Conservation (phyloP, 2,329 filamentous ascomycete species). For the Leptographium flavum region DNA sequence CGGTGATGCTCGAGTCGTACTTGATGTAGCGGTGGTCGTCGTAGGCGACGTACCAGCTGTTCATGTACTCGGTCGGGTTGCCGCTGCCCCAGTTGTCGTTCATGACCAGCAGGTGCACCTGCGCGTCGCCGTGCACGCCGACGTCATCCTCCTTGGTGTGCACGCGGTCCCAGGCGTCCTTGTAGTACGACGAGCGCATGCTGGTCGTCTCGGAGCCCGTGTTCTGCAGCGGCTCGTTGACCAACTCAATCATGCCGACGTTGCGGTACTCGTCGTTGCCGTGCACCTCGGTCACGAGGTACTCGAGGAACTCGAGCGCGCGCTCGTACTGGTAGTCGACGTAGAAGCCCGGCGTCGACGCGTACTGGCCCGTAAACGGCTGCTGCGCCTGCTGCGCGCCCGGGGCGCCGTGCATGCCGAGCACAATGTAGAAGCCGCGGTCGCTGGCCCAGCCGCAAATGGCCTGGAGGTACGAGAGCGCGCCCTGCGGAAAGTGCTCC, state of each 20-base stretch:
- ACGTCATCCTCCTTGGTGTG: constrained; percentile 31
- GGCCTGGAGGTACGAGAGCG: constrained; percentile 28
- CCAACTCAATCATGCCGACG: constrained; percentile 43
- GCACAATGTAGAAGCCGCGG: constrained; percentile 35
- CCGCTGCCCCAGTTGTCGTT: constrained; percentile 40
- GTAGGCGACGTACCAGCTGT: constrained; percentile 30
- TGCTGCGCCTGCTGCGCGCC: constrained; percentile 31
- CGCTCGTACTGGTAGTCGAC: constrained; percentile 40
- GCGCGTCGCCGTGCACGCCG: constrained; percentile 24
- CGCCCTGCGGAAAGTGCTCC: constrained; percentile 37
- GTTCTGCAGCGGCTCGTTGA: constrained; percentile 39
- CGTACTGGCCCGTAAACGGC: constrained; percentile 29
- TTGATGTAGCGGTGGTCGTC: constrained; percentile 48
- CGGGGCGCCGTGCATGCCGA: constrained; percentile 37
- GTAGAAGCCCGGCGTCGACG: constrained; percentile 35
- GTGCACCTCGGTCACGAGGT: constrained; percentile 39
- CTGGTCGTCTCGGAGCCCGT: constrained; percentile 12
- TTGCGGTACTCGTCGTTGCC: constrained; percentile 31
- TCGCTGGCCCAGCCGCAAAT: constrained; percentile 33
- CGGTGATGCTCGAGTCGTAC: constrained; percentile 24
- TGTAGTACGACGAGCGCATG: constrained; percentile 30
- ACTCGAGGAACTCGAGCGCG: constrained; percentile 38
- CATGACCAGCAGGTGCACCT: constrained; percentile 37
- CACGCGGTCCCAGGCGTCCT: constrained; percentile 29
- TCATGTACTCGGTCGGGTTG: constrained; percentile 31